Base-by-base conservation (phyloP, 2,329 filamentous ascomycete genomes). In the Xylariaceae sp. region DNA sequence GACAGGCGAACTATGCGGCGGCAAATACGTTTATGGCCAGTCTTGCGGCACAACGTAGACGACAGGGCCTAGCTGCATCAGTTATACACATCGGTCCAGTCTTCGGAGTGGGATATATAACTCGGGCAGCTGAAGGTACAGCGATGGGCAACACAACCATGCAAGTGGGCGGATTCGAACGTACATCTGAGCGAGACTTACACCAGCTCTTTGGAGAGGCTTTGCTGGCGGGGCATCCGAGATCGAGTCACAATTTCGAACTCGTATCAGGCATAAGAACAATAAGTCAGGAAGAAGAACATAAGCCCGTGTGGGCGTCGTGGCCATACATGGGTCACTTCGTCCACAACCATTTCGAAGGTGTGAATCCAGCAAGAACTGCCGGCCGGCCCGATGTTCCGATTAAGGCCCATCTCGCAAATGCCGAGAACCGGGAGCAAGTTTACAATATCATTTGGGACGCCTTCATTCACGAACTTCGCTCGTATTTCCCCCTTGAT, bases 21-120 rank as follows among this genome's bases (percentile, higher is more conserved):
- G 51, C 55, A 2, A 57, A 57, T 21, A 6, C 19, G 2, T 57
- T 54, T 43, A 54, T 57, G 51, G 16, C 26, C 10, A 34, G 19
- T 3, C 40, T 57, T 4, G 50, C 47, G 2, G 15, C 12, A 2
- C 47, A 49, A 22, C 47, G 48, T 3, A 48, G 43, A 5, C 19
- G 18, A 6, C 48, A 43, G 2, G 53, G 53, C 1, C 26, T 50
- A 13, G 15, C 52, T 2, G 47, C 47, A 2, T 44, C 48, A 3
- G 48, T 51, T 15, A 22, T 51, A 9, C 9, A 55, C 15, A 29
- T 55, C 6, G 48, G 48, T 2, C n/a, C 22, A 10, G 34, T 55
- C 12, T 3, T 47, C 7, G 53, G 53, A 8, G 26, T 30, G 26
- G 53, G 53, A 13, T 48, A 47, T 13, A 6, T 50, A 4, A 16